Evolutionary conservation across 192 early-diverging fungal species (phyloP).

Genomic region (Entomortierella lignicola): DNA sequence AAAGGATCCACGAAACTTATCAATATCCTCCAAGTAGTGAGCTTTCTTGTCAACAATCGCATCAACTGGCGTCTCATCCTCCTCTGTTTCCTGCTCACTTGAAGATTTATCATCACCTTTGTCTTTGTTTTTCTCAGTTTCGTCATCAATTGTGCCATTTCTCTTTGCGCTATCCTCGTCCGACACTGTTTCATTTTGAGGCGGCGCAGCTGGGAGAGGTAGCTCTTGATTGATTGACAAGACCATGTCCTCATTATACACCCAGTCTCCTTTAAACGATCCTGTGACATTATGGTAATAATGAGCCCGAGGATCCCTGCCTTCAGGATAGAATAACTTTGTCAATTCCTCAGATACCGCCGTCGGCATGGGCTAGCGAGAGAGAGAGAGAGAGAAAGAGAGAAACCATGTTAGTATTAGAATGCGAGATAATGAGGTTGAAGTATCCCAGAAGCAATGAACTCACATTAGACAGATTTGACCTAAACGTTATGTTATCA

Average conservation of each 20-base stretch:
- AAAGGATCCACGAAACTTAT: slow-evolving; percentile 25
- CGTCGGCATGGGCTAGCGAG: slow-evolving; percentile 55
- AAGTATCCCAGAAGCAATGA: too few relatives aligned
- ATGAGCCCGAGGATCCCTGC: slow-evolving; percentile 33
- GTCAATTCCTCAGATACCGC: slow-evolving; percentile 23
- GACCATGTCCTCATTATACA: slow-evolving; percentile 15
- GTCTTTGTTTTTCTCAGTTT: neutral
- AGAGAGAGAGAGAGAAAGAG: too few relatives aligned
- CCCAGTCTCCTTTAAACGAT: slow-evolving; percentile 60
- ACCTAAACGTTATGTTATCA: slow-evolving; percentile 58
- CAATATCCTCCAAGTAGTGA: slow-evolving; percentile 31
- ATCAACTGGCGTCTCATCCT: slow-evolving; percentile 7
- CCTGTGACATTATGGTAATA: slow-evolving; percentile 66
- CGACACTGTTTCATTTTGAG: slow-evolving; percentile 26
- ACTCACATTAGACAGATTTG: slow-evolving; percentile 59
- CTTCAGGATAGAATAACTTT: slow-evolving; percentile 25
- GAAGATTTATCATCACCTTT: neutral
- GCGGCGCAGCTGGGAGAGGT: slow-evolving; percentile 20
- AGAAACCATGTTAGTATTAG: too few relatives aligned
- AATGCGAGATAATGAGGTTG: too few relatives aligned
- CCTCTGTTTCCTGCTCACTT: neutral
- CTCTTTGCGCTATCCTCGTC: neutral
- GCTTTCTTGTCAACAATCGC: slow-evolving; percentile 34
- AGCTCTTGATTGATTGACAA: slow-evolving; percentile 10
- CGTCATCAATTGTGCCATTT: neutral